Evolutionary conservation across 345 rosid species (phyloP).

Genomic region (Brassica nigra): DNA sequence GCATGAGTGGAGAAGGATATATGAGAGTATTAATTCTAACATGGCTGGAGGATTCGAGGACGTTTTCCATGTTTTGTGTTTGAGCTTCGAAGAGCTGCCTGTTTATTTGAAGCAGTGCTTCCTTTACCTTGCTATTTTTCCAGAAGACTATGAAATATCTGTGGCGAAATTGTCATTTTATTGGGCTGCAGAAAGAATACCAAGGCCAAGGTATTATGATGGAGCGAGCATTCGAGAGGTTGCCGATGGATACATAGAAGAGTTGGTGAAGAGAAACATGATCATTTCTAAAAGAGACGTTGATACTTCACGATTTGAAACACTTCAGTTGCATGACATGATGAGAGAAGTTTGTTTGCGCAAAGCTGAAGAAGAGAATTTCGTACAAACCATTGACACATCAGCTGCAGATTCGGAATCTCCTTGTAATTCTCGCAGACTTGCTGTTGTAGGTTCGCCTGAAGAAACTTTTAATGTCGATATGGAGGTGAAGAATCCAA

Average conservation of each 20-base stretch:
- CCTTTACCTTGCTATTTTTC: neutral
- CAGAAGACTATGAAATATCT: constrained; percentile 33
- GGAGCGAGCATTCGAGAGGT: constrained; percentile 29
- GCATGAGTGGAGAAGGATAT: no score
- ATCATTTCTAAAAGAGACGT: neutral
- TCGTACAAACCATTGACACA: neutral
- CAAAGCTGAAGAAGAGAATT: constrained; percentile 33
- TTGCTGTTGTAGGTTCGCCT: neutral
- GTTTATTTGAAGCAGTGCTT: constrained; percentile 12
- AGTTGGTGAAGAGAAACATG: constrained; percentile 30
- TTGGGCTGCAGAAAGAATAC: constrained; percentile 51
- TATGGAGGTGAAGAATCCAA: neutral
- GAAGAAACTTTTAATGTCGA: neutral
- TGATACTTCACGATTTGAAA: neutral
- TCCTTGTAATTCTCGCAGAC: neutral
- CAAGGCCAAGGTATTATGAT: neutral
- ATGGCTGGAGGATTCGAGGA: no score
- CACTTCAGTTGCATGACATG: neutral
- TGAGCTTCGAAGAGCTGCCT: constrained; percentile 20
- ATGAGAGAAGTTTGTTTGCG: neutral
- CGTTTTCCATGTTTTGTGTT: no score
- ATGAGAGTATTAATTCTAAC: no score
- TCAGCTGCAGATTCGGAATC: neutral
- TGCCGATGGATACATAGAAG: constrained; percentile 26
- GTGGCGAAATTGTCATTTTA: constrained; percentile 18